Evolutionary conservation across 129 eudicot genomes (phyloP).

Genomic region (Logfia minima): DNA sequence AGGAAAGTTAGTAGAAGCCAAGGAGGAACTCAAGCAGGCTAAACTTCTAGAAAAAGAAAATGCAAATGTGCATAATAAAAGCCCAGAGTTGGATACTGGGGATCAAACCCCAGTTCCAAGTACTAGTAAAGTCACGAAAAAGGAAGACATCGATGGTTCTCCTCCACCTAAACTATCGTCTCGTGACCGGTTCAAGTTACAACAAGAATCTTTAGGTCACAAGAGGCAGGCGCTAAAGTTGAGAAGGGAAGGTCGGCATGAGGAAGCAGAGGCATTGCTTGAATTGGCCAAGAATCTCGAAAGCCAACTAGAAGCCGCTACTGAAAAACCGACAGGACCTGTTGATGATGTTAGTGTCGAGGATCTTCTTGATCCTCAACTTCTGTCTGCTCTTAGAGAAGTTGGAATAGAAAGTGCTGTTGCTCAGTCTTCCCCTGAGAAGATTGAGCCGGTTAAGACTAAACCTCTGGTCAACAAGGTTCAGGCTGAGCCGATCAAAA

Average conservation of each 20-base stretch:
- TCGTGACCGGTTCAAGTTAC: conserved; percentile 80
- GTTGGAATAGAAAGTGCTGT: conserved; percentile 53
- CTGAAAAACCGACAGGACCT: conserved; percentile 36
- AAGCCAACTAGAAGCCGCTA: conserved; percentile 63
- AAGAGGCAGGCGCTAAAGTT: conserved; percentile 85
- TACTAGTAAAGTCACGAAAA: conserved; percentile 29
- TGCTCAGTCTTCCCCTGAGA: conserved; percentile 34
- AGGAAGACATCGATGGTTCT: conserved; percentile 39
- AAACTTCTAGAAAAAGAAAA: conserved; percentile 66
- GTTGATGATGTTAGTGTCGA: conserved; percentile 60
- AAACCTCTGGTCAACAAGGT: conserved; percentile 27
- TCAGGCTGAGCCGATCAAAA: conserved; percentile 25
- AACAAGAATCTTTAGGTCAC: conserved; percentile 83
- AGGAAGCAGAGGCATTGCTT: conserved; percentile 88
- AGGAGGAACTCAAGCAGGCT: conserved; percentile 80
- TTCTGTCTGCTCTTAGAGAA: conserved; percentile 62
- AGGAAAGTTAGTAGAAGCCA: conserved; percentile 81
- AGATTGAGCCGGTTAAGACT: conserved; percentile 34
- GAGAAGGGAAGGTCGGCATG: conserved; percentile 83
- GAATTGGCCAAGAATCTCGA: conserved; percentile 89
- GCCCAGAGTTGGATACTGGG: conserved; percentile 24
- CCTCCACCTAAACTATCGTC: conserved; percentile 58
- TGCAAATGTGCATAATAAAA: not conserved
- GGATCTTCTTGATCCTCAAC: conserved; percentile 39
- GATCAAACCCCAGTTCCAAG: conserved; percentile 37